Evolutionary conservation across 345 rosid genomes (phyloP), one percentile per base, ranked within the genome.

Genomic region (Arabidopsis arenosa): DNA sequence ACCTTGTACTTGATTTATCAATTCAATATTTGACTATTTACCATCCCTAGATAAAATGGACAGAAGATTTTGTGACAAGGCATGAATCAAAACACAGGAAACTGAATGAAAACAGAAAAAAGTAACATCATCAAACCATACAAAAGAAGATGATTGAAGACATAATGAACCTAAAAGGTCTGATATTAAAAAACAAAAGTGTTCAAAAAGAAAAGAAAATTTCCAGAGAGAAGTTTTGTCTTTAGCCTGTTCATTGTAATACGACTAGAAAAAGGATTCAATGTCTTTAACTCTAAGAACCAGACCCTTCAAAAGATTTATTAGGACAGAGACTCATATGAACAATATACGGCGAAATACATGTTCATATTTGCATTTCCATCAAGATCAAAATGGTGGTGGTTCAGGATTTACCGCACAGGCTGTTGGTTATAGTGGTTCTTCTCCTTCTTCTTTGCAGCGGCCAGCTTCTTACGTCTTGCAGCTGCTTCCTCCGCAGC

Each of bases 371-470:
- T 55, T 9, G 43, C 64, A 70, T 45, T 57, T 70, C 71, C 72
- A 63, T 55, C 55, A 45, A 28, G 44, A 56, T 69, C 80, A 71
- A 77, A 77, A 71, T 47, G 72, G 76, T 47, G 60, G 4, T 37
- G 74, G 10, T 55, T 54, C 51, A 1, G 2, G 35, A 69, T 57
- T 51, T 78, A 90, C 86, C 88, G 74, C 66, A 84, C 87, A 0
- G 97, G 88, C 81, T 89, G 97, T 80, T 88, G 93, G 78, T 88
- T 90, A 80, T 89, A 89, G 79, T 89, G 90, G 61, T 80, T 87
- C 89, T 89, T 91, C 86, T 89, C 98, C 77, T 89, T 90, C 76
- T 93, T 93, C 93, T 93, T 89, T 15, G 96, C 90, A 30, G 93
- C 92, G 2, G 89, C 90, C 66, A 90, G 86, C 86, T 68, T 89